phyloP scores from a whole-genome alignment of 805 yeast species.

The Saturnispora ahearnii region DNA sequence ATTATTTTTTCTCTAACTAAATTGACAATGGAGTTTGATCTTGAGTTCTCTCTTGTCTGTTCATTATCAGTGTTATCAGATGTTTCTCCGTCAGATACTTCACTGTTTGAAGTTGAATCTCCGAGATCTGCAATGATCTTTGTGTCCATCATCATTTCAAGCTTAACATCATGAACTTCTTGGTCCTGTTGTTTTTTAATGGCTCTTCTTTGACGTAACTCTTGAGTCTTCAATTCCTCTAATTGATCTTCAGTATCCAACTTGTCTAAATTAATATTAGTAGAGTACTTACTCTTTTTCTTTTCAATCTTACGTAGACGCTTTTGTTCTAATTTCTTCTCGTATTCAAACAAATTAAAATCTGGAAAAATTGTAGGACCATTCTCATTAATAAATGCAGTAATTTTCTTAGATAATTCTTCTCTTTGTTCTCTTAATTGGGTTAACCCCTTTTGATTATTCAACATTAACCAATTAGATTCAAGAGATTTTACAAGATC shows the following conservation, averaged over 20 bases:
- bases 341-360: conserved; percentile 49
- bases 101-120: conserved; percentile 23
- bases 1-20: conserved; percentile 4
- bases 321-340: conserved; percentile 30
- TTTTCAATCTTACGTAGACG: conserved; percentile 22
- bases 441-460: conserved; percentile 45
- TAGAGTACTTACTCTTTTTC: conserved; percentile 13
- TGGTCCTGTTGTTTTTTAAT: conserved; percentile 18
- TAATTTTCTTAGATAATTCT: conserved; percentile 60
- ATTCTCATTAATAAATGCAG: conserved; percentile 65
- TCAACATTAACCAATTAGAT: conserved; percentile 64
- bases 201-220: conserved; percentile 35
- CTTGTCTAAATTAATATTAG: conserved; percentile 8
- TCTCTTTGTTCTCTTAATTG: conserved; percentile 55
- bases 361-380: conserved; percentile 88
- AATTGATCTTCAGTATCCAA: conserved; percentile 35
- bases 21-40: background rate
- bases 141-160: conserved; percentile 38
- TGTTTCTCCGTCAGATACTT: conserved; percentile 23
- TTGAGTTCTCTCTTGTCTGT: background rate
- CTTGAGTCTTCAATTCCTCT: conserved; percentile 42
- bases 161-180: conserved; percentile 10
- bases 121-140: conserved; percentile 46
- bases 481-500: conserved; percentile 76
- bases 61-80: conserved; percentile 14